Evolutionary conservation across 768 basidiomycete genomes (phyloP).

Genomic region (Crucibulum laeve): DNA sequence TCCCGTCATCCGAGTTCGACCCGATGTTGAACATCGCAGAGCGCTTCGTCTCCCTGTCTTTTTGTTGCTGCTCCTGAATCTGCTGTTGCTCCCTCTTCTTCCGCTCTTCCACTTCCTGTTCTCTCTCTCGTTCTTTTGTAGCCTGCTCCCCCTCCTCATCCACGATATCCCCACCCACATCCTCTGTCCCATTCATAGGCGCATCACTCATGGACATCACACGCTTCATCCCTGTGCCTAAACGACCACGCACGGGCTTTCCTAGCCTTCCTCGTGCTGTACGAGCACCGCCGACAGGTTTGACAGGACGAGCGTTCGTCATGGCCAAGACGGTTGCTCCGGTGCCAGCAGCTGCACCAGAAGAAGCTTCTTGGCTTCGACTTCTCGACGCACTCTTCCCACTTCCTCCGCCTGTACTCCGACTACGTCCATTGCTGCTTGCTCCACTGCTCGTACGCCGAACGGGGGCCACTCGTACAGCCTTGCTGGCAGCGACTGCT

Average conservation of each 20-base stretch:
- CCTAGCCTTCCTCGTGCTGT: constrained; percentile 1
- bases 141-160: constrained; percentile 7
- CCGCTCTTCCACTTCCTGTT: constrained; percentile 2
- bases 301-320: neutral
- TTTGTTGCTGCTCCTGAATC: constrained; percentile 5
- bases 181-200: constrained; percentile 6
- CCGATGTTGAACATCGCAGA: constrained; percentile 50
- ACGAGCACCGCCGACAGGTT: neutral
- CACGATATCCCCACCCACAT: constrained; percentile 8
- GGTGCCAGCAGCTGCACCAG: constrained; percentile 1
- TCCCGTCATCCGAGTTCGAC: constrained; percentile 52
- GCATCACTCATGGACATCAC: constrained; percentile 2
- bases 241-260: constrained; percentile 3
- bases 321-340: neutral
- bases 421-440: neutral
- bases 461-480: neutral
- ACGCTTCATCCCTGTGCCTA: constrained; percentile 3
- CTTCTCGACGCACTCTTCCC: constrained; percentile 3
- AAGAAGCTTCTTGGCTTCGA: constrained; percentile 4
- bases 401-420: constrained; percentile 1
- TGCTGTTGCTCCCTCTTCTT: constrained; percentile 11
- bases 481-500: neutral
- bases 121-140: constrained; percentile 5
- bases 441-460: constrained; percentile 1
- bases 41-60: constrained; percentile 11